Evolutionary conservation across 192 early-diverging fungal species (phyloP), one percentile per base, ranked within the genome.

Genomic region (Linnemannia zychae): DNA sequence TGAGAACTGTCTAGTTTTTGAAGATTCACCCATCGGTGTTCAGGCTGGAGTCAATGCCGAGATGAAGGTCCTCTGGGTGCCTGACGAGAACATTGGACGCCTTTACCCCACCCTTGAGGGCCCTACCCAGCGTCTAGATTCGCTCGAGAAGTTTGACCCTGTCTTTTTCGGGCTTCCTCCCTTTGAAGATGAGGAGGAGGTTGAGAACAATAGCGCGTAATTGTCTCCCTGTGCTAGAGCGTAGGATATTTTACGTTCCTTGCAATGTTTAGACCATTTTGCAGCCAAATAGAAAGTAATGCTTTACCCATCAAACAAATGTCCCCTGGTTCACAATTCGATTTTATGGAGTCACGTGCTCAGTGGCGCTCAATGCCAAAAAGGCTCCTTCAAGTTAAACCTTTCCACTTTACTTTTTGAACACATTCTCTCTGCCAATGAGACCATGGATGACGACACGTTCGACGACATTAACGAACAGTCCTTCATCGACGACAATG

Each of bases 21-120:
- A 99, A 86, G 97, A 99, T 75, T 93, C 97, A 4, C 81, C 89
- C 24, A 92, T 92, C 72, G 98, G 98, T 20, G 93, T 98, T 4
- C 72, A 95, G 76, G 97, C 97, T 2, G 98, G 93, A 7, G 87
- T 92, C 22, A 92, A 91, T 78, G 98, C 98, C 2, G 88, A 88
- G 1, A 97, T 98, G 97, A 87, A 91, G 80, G 93, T 95, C 15
- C 87, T 97, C 46, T 98, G 97, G 97, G 94, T 98, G 22, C 98
- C 97, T 16, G 97, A 99, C 90, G 86, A 87, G 44, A 87, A 91
- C 49, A 85, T 92, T 7, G 86, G 86, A 33, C 84, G 78, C 15
- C 67, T 91, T 40, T 82, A 84, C 44, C 88, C 89, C 4, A 75
- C 76, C 1, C 77, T 90, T 12, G 79, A 88, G 76, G 87, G 87